These are phyloP conservation scores for Kuraishia cidri DNA, from an alignment of 805 yeast genomes.

Conservation along the genomic window DNA sequence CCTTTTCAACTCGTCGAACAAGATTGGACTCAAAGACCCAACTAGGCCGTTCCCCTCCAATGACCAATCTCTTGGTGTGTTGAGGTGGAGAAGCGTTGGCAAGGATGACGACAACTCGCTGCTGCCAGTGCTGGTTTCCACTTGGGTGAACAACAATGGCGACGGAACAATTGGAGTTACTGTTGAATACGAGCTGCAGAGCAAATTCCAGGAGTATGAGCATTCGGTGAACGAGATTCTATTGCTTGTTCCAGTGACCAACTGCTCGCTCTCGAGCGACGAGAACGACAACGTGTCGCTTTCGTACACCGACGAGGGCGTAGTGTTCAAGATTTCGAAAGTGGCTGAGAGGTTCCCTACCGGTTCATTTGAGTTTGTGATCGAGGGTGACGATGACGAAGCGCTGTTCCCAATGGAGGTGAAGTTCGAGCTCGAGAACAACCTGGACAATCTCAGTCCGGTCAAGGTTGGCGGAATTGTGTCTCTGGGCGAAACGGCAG, in stretches of 20 bases:
- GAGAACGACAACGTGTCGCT: conserved; percentile 47
- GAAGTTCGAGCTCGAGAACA: conserved; percentile 41
- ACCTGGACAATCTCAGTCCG: conserved; percentile 50
- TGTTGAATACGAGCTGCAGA: conserved; percentile 75
- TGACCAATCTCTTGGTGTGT: conserved; percentile 83
- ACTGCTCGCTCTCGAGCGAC: conserved; percentile 42
- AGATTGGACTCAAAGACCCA: conserved; percentile 70
- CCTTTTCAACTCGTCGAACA: conserved; percentile 45
- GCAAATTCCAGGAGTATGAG: conserved; percentile 23
- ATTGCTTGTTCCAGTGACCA: conserved; percentile 57
- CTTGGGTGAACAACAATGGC: conserved; percentile 71
- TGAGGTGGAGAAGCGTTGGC: conserved; percentile 83
- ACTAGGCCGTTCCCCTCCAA: conserved; percentile 82
- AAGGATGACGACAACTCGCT: conserved; percentile 53
- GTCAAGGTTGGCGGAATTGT: conserved; percentile 57
- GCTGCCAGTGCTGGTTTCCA: conserved; percentile 65
- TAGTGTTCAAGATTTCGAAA: conserved; percentile 52
- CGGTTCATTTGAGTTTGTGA: conserved; percentile 74
- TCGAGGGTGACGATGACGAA: conserved; percentile 73
- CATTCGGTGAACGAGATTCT: conserved; percentile 43
- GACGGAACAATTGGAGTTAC: conserved; percentile 65
- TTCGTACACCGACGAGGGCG: conserved; percentile 59
- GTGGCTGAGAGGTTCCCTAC: conserved; percentile 36
- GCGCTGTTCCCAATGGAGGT: conserved; percentile 83
- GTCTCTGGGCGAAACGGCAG: conserved; percentile 26